Percentiles rank a stretch among this genome's conserved stretches.
These are phyloP conservation scores for Ulota crispa DNA, from an alignment of 225 moss, liverwort and hornwort genomes.

Conservation along the genomic window DNA sequence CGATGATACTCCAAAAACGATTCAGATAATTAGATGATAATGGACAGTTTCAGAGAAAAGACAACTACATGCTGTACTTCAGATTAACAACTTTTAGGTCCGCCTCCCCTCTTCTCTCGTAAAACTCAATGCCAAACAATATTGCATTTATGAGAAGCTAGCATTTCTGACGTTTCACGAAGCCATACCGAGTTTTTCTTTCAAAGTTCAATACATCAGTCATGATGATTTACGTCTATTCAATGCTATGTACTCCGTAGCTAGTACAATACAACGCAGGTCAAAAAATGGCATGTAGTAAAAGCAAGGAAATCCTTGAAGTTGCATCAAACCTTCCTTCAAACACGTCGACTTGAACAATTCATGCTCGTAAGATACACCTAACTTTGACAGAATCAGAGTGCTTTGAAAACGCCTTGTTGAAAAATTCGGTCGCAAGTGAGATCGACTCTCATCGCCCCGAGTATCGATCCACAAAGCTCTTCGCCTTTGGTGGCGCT, in stretches of 20 bases:
- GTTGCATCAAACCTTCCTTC: neutral
- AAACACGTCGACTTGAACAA: neutral
- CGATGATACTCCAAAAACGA: neutral
- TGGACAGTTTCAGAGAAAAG: neutral
- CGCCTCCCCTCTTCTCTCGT: no score
- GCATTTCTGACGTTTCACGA: neutral
- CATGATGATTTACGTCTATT: neutral
- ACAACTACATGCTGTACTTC: neutral
- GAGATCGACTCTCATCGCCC: slow-evolving; percentile 41
- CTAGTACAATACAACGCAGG: neutral
- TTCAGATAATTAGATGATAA: neutral
- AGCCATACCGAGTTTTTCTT: neutral
- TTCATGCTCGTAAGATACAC: neutral
- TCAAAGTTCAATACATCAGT: neutral
- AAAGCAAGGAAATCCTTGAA: neutral
- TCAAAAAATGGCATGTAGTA: neutral
- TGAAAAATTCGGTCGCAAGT: neutral
- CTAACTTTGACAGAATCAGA: neutral
- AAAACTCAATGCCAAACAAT: neutral
- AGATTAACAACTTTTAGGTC: neutral
- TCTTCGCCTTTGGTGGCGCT: slow-evolving; percentile 81
- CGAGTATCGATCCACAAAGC: slow-evolving; percentile 78
- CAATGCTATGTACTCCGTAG: neutral
- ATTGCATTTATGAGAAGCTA: neutral
- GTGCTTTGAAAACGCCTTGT: neutral